Conservation (phyloP, 2,329 filamentous ascomycete species). For the Nectriaceae sp. region DNA sequence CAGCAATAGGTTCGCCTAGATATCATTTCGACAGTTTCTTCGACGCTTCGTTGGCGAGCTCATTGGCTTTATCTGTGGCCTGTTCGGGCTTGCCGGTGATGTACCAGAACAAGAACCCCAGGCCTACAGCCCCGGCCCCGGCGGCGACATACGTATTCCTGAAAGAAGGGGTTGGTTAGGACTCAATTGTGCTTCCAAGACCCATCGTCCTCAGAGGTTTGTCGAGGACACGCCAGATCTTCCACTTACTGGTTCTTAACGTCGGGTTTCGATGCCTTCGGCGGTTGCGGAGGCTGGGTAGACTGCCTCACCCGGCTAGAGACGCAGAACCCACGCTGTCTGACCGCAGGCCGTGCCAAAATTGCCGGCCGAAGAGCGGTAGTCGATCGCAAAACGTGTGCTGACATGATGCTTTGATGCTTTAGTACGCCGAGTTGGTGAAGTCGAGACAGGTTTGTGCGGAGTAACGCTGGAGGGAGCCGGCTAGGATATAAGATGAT, state of each 20-base stretch:
- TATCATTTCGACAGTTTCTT: neutral
- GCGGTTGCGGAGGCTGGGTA: slow-evolving; percentile 1
- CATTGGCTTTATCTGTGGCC: slow-evolving; percentile 1
- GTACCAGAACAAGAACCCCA: slow-evolving; percentile 19
- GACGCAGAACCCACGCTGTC: slow-evolving; percentile 10
- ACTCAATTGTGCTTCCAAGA: too few species aligned
- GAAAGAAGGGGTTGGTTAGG: neutral
- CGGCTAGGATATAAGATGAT: too few species aligned
- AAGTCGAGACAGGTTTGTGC: too few species aligned
- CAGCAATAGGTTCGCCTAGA: too few species aligned
- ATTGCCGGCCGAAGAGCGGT: slow-evolving; percentile 11
- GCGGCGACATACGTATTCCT: slow-evolving; percentile 13
- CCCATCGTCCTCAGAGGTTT: too few species aligned
- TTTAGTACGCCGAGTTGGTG: too few species aligned
- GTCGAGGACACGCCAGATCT: neutral
- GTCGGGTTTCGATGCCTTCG: too few species aligned
- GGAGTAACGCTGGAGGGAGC: too few species aligned
- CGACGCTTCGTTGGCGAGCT: too few species aligned
- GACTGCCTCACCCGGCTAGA: neutral
- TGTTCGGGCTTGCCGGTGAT: slow-evolving; percentile 9
- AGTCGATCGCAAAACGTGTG: slow-evolving; percentile 16
- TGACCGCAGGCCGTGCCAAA: neutral
- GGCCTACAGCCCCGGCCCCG: slow-evolving; percentile 15
- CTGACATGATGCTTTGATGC: too few species aligned
- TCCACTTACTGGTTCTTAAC: neutral